These are phyloP conservation scores for Pichia sp. DNA, from an alignment of 1,139 yeast genomes.

Conservation along the genomic window DNA sequence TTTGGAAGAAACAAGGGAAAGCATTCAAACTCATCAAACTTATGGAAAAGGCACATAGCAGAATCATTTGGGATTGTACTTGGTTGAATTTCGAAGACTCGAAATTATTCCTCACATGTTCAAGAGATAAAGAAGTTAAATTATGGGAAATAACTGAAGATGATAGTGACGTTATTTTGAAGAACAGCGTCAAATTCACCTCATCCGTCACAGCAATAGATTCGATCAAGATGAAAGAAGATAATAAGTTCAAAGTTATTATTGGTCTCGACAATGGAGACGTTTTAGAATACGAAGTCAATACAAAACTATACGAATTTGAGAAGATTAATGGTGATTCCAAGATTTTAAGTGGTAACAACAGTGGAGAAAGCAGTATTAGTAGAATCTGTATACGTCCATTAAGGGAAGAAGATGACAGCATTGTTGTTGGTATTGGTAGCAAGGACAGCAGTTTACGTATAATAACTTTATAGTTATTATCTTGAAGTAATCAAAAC, in stretches of 20 bases:
- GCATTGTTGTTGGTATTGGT: constrained; percentile 48
- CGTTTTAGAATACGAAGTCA: constrained; percentile 29
- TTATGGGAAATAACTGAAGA: constrained; percentile 47
- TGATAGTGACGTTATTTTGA: constrained; percentile 23
- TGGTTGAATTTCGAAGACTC: constrained; percentile 51
- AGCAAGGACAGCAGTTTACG: constrained; percentile 67
- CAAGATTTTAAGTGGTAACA: constrained; percentile 27
- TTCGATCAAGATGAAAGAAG: constrained; percentile 29
- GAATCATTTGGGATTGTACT: constrained; percentile 93
- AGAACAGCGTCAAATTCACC: constrained; percentile 32
- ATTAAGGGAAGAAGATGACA: constrained; percentile 16
- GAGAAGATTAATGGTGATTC: constrained; percentile 14
- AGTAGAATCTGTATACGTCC: constrained; percentile 51
- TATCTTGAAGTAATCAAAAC: too few relatives aligned
- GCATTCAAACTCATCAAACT: constrained; percentile 37
- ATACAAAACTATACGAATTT: constrained; percentile 22
- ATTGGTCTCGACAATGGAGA: constrained; percentile 71
- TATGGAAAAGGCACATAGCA: constrained; percentile 68
- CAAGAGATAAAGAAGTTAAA: constrained; percentile 78
- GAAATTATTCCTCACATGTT: constrained; percentile 61
- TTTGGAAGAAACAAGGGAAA: constrained; percentile 49
- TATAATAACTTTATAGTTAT: constrained; percentile 31
- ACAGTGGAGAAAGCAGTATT: constrained; percentile 55
- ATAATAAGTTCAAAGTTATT: constrained; percentile 35
- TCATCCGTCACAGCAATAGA: constrained; percentile 73